These are phyloP conservation scores for Coemansia sp. DNA, from an alignment of 192 early-diverging fungal species.

Conservation along the genomic window DNA sequence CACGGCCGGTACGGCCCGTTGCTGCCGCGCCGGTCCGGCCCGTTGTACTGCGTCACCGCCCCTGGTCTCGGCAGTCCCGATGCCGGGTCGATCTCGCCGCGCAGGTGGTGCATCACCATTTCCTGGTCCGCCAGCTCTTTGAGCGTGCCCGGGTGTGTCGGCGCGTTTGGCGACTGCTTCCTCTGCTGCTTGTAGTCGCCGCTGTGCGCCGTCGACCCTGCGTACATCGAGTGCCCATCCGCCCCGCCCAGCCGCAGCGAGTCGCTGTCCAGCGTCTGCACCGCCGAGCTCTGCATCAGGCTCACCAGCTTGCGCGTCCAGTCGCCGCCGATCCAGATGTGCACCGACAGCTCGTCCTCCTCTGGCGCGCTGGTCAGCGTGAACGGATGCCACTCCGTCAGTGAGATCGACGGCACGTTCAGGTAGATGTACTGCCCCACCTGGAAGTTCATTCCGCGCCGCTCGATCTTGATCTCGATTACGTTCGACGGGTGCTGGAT, in stretches of 20 bases:
- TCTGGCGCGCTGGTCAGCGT: conserved; percentile 81
- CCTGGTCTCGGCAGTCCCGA: conserved; percentile 40
- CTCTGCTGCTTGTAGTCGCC: conserved; percentile 10
- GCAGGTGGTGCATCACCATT: conserved; percentile 45
- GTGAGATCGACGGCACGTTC: conserved; percentile 69
- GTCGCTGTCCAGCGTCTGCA: conserved; percentile 20
- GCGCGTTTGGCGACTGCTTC: conserved; percentile 10
- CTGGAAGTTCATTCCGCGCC: conserved; percentile 58
- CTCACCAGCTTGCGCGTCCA: conserved; percentile 67
- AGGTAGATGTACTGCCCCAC: conserved; percentile 82
- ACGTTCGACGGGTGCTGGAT: conserved; percentile 84
- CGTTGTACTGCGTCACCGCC: conserved; percentile 21
- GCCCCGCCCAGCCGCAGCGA: neutral
- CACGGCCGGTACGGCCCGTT: conserved; percentile 31
- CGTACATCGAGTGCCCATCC: conserved; percentile 16
- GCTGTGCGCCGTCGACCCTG: conserved; percentile 13
- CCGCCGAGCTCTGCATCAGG: conserved; percentile 39
- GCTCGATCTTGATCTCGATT: conserved; percentile 78
- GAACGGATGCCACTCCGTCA: conserved; percentile 80
- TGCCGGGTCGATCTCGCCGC: conserved; percentile 36
- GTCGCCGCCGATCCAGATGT: conserved; percentile 77
- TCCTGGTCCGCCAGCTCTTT: conserved; percentile 49
- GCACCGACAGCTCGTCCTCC: conserved; percentile 71
- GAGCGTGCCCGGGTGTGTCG: conserved; percentile 26
- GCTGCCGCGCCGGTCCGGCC: conserved; percentile 2